phyloP scores from a whole-genome alignment of 202 grass and related monocot species.

The Saccharum hybrid region DNA sequence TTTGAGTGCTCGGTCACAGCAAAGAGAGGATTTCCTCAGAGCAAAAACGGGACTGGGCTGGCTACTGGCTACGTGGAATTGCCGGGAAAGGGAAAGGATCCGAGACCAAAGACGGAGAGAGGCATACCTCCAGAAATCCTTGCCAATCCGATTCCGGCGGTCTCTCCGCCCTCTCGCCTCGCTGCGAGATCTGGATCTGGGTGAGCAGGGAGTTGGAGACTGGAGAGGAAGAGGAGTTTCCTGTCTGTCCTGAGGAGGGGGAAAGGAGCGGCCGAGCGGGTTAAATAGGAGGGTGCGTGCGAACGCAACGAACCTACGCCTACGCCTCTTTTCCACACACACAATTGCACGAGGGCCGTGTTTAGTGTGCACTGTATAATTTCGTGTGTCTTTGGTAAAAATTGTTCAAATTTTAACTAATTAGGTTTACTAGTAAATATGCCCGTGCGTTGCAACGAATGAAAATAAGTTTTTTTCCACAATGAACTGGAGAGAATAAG shows the following conservation, averaged over 20 bases:
- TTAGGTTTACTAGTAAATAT: too few relatives aligned
- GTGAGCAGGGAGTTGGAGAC: background rate
- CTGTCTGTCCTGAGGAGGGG: background rate
- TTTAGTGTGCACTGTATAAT: too few relatives aligned
- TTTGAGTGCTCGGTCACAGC: background rate
- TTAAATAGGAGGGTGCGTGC: constrained; percentile 20
- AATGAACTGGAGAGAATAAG: too few relatives aligned
- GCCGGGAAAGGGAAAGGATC: background rate
- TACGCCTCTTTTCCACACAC: background rate
- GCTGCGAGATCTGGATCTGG: constrained; percentile 41
- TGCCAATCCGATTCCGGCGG: background rate
- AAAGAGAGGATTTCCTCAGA: background rate
- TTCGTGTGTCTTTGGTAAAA: too few relatives aligned
- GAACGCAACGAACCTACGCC: background rate
- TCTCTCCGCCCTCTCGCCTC: background rate
- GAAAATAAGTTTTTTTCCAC: too few relatives aligned
- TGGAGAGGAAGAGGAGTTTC: constrained; percentile 9
- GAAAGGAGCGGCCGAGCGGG: background rate
- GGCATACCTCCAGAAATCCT: constrained; percentile 8
- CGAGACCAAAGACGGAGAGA: background rate
- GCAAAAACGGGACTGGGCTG: background rate
- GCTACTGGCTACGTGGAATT: background rate
- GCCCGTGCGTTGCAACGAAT: too few relatives aligned
- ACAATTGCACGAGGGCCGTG: too few relatives aligned
- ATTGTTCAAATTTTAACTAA: too few relatives aligned